A percentile compares a stretch with the other conserved stretches of the same genome.
These are phyloP conservation scores for Apiospora marii DNA, from an alignment of 2,329 filamentous ascomycete species.

Conservation along the genomic window DNA sequence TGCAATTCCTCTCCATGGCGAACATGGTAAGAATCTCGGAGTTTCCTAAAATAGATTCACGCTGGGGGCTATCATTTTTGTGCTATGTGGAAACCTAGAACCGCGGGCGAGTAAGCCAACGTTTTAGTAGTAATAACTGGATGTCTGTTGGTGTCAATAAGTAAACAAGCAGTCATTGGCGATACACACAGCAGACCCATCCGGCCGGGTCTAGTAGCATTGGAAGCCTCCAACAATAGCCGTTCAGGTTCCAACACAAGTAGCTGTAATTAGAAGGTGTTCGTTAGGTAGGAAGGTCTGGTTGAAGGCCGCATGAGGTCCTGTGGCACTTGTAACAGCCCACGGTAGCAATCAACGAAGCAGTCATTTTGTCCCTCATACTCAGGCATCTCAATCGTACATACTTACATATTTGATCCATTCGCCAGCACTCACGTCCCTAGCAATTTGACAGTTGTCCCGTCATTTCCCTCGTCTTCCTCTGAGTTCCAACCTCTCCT, in stretches of 20 bases:
- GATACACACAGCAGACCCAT: background rate
- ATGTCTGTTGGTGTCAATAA: background rate
- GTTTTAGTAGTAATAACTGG: background rate
- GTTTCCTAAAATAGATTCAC: constrained; percentile 5
- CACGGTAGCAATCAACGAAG: background rate
- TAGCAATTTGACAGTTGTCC: too few relatives aligned
- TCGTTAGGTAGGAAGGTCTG: background rate
- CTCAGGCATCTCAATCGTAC: background rate
- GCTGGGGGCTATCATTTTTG: background rate
- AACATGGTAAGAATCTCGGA: background rate
- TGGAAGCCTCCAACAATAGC: background rate
- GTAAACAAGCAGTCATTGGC: background rate
- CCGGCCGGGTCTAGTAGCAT: background rate
- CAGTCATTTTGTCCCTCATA: background rate
- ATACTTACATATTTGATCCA: background rate
- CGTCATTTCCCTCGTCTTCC: background rate
- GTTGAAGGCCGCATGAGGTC: background rate
- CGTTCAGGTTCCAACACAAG: background rate
- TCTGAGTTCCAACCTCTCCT: background rate
- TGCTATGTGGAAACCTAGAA: background rate
- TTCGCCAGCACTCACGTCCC: background rate
- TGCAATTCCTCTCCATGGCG: background rate
- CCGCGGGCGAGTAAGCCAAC: background rate
- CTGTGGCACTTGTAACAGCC: background rate
- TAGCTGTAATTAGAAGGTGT: background rate